These are phyloP conservation scores for Fraxinus cuspidata DNA, from an alignment of 257 asterid genomes.

Conservation along the genomic window DNA sequence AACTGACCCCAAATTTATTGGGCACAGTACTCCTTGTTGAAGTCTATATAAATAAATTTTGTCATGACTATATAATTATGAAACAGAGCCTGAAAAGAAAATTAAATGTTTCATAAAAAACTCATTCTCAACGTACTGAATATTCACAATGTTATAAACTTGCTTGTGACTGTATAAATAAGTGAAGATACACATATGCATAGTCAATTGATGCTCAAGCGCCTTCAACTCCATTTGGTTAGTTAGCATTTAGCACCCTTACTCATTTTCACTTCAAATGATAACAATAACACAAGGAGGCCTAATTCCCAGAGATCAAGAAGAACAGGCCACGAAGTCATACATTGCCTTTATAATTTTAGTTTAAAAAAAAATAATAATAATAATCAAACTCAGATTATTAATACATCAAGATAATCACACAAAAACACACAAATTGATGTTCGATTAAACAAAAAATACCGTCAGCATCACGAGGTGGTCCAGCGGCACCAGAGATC, in stretches of 20 bases:
- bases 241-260: neutral
- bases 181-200: neutral
- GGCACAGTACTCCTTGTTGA: neutral
- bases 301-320: neutral
- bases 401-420: neutral
- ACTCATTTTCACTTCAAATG: neutral
- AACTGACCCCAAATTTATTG: neutral
- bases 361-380: neutral
- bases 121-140: neutral
- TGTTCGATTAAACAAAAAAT: conserved; percentile 15
- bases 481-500: conserved; percentile 74
- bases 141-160: neutral
- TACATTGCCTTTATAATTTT: neutral
- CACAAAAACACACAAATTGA: neutral
- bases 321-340: neutral
- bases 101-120: neutral
- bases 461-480: conserved; percentile 99
- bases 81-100: neutral
- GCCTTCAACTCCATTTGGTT: neutral
- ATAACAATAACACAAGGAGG: neutral
- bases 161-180: neutral
- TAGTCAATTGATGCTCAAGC: neutral
- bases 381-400: conserved; percentile 2
- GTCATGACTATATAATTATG: neutral
- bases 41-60: neutral